Evolutionary conservation across 2,329 filamentous ascomycete genomes (phyloP), one percentile per base, ranked within the genome.

Genomic region (Beauveria brongniartii): DNA sequence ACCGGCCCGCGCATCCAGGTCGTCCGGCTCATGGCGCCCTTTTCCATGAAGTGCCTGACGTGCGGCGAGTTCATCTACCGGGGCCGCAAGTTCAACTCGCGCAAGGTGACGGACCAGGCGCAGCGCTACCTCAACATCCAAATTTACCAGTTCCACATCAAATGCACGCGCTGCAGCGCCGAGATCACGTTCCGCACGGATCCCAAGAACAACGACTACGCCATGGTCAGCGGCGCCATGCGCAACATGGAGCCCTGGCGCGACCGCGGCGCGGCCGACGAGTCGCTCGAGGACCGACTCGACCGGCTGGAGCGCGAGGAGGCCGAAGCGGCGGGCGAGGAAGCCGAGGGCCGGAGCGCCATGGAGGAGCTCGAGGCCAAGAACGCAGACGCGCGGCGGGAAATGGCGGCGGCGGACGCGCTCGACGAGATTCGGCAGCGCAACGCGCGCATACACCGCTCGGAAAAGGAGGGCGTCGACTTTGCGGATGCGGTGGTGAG

Each of bases 341-440:
- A 87, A n/a, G 50, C 26, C 8, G 40, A 44, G 62, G 91, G 96
- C 73, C 82, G 86, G 65, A 92, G 97, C 73, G 91, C 91, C 24
- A 99, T 99, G 95, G 89, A 89, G 61, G 92, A 97, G 71, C 77
- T 99, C 52, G 94, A 99, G 76, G 88, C 89, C 64, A 97, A 97
- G 78, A 96, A 93, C 60, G 78, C 89, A 24, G 94, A 99, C 72
- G 92, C 92, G 1, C 92, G 94, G 78, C 82, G 89, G 46, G 94
- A 99, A 75, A 99, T 99, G 92, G 91, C 90, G 20, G 91, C 97
- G 50, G 94, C 94, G 2, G 94, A 99, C 77, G 93, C 92, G 8
- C 77, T 99, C 60, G 94, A 99, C 73, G 92, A 97, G 76, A 97
- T 99, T 61, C 82, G 93, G 61, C 93, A 90, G 57, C 80, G 93